phyloP scores from a whole-genome alignment of 2,329 filamentous ascomycete genomes.

The Hysterium pulicare region DNA sequence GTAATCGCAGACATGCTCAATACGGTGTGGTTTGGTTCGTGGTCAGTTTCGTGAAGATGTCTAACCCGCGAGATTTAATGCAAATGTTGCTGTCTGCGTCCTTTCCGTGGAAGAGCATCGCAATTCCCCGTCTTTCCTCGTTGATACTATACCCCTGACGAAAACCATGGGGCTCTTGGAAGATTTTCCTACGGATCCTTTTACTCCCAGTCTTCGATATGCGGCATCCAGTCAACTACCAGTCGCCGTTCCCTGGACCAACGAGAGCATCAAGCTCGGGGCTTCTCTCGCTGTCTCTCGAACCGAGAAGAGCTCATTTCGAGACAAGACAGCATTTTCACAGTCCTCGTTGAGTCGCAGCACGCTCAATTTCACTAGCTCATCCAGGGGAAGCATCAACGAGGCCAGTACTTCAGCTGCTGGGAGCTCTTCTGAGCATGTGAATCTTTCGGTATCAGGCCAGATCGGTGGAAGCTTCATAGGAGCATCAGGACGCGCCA shows the following conservation, averaged over 20 bases:
- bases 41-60: no score
- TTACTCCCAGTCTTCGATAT: conserved; percentile 1
- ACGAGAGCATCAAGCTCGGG: not conserved
- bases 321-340: not conserved
- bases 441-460: not conserved
- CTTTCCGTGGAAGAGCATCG: not conserved
- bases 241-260: not conserved
- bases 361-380: not conserved
- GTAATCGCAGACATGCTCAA: no score
- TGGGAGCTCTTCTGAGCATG: not conserved
- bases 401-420: not conserved
- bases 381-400: not conserved
- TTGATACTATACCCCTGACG: not conserved
- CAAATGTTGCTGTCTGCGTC: not conserved
- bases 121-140: not conserved
- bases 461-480: not conserved
- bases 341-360: not conserved
- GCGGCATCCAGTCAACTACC: not conserved
- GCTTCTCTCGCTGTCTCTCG: not conserved
- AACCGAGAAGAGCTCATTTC: not conserved
- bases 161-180: not conserved
- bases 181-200: not conserved
- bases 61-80: not conserved
- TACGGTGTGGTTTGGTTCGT: no score
- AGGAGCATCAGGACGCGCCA: not conserved